Evolutionary conservation across 352 stramenopile genomes (phyloP).

Genomic region (Phytopythium chamaehyphon): DNA sequence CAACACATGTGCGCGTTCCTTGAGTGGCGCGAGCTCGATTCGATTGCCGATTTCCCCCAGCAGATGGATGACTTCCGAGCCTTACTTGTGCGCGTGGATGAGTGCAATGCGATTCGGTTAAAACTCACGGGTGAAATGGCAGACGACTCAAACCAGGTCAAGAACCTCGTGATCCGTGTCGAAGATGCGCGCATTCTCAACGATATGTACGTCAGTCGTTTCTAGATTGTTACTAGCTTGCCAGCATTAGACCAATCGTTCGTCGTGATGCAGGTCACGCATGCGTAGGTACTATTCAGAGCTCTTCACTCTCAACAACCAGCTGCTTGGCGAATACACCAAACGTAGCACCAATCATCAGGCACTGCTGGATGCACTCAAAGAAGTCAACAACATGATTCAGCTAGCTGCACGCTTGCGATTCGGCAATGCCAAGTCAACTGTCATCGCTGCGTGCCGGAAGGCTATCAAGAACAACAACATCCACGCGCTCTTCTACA

Average conservation of each 20-base stretch:
- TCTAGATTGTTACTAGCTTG: not conserved
- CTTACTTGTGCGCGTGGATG: conserved; percentile 71
- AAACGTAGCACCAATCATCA: conserved; percentile 92
- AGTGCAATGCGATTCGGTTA: conserved; percentile 86
- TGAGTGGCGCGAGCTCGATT: conserved; percentile 86
- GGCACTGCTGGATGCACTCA: conserved; percentile 85
- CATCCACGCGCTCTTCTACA: conserved; percentile 83
- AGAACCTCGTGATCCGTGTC: conserved; percentile 87
- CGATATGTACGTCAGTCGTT: conserved; percentile 73
- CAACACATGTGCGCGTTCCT: conserved; percentile 85
- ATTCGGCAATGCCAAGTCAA: conserved; percentile 81
- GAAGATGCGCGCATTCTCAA: conserved; percentile 91
- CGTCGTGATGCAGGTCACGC: conserved; percentile 27
- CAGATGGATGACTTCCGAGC: conserved; percentile 86
- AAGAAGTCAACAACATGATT: conserved; percentile 92
- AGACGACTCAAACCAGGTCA: conserved; percentile 89
- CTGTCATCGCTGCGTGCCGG: conserved; percentile 76
- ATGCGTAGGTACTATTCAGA: conserved; percentile 90
- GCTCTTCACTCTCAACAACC: conserved; percentile 89
- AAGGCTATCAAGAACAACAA: conserved; percentile 91
- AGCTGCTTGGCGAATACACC: conserved; percentile 89
- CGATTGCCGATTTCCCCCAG: conserved; percentile 75
- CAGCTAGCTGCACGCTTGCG: conserved; percentile 86
- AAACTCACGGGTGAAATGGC: conserved; percentile 92
- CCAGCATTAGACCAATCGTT: not conserved